Percentiles rank a stretch among this genome's conserved stretches.
Conservation (phyloP, 495 filamentous ascomycete genomes). For the Penicillium cosmopolitanum region DNA sequence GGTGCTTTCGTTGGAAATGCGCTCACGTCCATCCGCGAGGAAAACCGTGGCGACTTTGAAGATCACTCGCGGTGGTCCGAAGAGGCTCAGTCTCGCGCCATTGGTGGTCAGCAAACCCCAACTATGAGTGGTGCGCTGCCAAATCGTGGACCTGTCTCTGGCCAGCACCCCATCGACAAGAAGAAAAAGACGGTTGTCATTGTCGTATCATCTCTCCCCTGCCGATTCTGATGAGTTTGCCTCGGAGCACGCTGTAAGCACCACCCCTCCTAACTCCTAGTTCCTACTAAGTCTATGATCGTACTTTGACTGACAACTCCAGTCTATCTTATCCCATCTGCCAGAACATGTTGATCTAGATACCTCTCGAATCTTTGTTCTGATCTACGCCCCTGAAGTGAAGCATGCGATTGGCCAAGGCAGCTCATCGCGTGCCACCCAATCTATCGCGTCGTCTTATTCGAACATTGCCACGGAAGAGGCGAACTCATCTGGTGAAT, state of each 20-base stretch:
- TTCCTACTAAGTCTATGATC: background rate
- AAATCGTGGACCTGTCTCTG: conserved; percentile 22
- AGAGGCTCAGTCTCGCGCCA: conserved; percentile 62
- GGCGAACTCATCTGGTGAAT: conserved; percentile 67
- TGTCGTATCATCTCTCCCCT: conserved; percentile 71
- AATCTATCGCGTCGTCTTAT: conserved; percentile 82
- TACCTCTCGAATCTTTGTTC: conserved; percentile 73
- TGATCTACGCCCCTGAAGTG: conserved; percentile 84
- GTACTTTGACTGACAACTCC: conserved; percentile 25
- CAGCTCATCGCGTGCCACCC: conserved; percentile 46
- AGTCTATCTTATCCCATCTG: conserved; percentile 91
- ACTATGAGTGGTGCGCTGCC: conserved; percentile 38
- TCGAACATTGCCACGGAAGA: conserved; percentile 83
- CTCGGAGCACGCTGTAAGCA: conserved; percentile 77
- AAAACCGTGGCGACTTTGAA: conserved; percentile 76
- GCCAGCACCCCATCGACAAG: conserved; percentile 28
- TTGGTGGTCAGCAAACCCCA: conserved; percentile 32
- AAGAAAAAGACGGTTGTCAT: conserved; percentile 84
- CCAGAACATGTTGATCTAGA: conserved; percentile 70
- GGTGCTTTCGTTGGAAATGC: conserved; percentile 76
- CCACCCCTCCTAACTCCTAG: background rate
- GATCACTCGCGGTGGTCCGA: conserved; percentile 87
- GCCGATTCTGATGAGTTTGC: conserved; percentile 64
- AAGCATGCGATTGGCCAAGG: conserved; percentile 59
- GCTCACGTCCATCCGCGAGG: conserved; percentile 83